Evolutionary conservation across 2,329 filamentous ascomycete species (phyloP), one percentile per base, ranked within the genome.

Genomic region (Arachnopeziza araneosa): DNA sequence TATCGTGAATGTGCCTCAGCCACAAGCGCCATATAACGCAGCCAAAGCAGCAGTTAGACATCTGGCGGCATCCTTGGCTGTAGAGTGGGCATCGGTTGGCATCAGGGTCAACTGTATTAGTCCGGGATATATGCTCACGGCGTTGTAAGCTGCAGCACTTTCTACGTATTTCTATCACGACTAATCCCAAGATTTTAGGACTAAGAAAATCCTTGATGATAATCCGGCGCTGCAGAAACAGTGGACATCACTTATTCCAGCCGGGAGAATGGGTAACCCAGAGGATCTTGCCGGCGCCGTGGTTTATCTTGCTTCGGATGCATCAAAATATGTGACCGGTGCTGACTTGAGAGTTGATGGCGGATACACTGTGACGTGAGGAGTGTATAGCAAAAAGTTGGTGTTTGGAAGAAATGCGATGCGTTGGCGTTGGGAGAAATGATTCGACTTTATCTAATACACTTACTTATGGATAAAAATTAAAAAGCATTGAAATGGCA

Each of bases 101-200:
- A 96, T 98, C 71, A 85, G 93, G 44, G 93, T 98, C 67, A 98
- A 98, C 79, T 95, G 90, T 76, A 95, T 98, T 73, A 92, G 88
- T 30, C 93, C 93, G 0, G 93, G 95, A 52, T 98, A 98, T 77
- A 98, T 98, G 93, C 79, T 96, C 67, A 97, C 93, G 19, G 90
- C 92, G 60, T 78, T 97, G 89, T 93, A 81, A 84, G 89, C 78
- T 49, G 26, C 9, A 49, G n/a, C 8, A 55, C 22, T 2, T 10
- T 19, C 50, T 9, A 14, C 5, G 2, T 1, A 32, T n/a, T 54
- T 21, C 9, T 32, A 9, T 2, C 7, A 52, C n/a, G 8, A 10
- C n/a, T 21, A 17, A 1, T 32, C 21, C 49, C 56, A 52, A 63
- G 22, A 36, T 3, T 10, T 24, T 22, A 96, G 90, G 57, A 97